phyloP scores from a whole-genome alignment of 345 rosid genomes.

The Punica granatum region DNA sequence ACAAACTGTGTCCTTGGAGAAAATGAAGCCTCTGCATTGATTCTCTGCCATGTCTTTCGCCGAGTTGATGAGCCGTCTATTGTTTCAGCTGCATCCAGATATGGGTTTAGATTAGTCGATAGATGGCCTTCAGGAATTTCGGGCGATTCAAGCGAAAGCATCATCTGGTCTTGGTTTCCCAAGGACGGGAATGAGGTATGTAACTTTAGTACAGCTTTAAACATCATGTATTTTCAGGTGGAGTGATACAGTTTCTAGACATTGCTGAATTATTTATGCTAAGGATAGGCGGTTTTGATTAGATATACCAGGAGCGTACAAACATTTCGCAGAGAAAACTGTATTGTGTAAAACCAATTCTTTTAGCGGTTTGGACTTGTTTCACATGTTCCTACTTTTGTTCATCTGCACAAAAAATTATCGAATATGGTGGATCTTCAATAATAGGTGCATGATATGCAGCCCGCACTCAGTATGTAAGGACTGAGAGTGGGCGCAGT shows the following conservation, averaged over 20 bases:
- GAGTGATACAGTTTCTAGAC: conserved; percentile 12
- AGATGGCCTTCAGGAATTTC: conserved; percentile 43
- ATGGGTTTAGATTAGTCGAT: conserved; percentile 60
- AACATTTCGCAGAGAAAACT: background rate
- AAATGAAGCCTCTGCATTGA: conserved; percentile 36
- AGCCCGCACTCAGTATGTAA: background rate
- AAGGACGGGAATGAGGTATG: conserved; percentile 19
- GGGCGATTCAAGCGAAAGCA: conserved; percentile 23
- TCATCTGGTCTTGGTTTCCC: conserved; percentile 51
- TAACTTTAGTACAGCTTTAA: conserved; percentile 52
- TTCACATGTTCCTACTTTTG: background rate
- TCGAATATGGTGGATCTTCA: background rate
- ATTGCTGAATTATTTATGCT: background rate
- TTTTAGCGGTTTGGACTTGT: background rate
- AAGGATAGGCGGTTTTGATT: background rate
- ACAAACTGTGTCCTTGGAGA: conserved; percentile 11
- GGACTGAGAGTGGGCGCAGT: background rate
- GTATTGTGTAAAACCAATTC: background rate
- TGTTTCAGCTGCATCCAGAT: conserved; percentile 51
- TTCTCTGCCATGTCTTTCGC: conserved; percentile 70
- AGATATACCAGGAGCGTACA: background rate
- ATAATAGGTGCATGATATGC: background rate
- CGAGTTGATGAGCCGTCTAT: conserved; percentile 69
- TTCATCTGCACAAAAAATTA: background rate
- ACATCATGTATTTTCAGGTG: conserved; percentile 55